Evolutionary conservation across 192 early-diverging fungal genomes (phyloP).

Genomic region (Umbelopsis ramanniana): DNA sequence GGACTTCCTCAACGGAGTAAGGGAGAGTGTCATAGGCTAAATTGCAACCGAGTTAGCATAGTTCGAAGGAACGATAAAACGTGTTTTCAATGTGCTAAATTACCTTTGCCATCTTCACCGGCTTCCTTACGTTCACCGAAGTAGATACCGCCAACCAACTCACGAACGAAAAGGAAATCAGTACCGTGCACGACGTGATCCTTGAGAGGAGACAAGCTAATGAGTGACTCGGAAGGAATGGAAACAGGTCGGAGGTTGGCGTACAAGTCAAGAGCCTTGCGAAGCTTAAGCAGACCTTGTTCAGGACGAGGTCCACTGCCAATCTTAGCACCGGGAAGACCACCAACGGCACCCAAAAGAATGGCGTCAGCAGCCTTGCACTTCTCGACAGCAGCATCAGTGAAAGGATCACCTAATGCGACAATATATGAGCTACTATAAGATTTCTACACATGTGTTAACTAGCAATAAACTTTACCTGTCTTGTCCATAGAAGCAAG

Average conservation of each 20-base stretch:
- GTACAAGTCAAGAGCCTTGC: conserved; percentile 92
- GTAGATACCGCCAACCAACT: conserved; percentile 97
- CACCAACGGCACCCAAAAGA: conserved; percentile 96
- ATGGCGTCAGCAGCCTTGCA: conserved; percentile 89
- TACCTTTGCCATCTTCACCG: conserved; percentile 76
- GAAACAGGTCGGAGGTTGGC: conserved; percentile 96
- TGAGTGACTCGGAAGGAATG: conserved; percentile 85
- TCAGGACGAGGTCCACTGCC: conserved; percentile 87
- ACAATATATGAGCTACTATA: too few species aligned
- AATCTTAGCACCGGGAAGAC: conserved; percentile 73
- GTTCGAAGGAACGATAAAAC: not conserved
- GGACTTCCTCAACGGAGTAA: conserved; percentile 89
- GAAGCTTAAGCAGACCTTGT: conserved; percentile 89
- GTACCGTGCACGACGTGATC: conserved; percentile 88
- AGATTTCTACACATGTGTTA: too few species aligned
- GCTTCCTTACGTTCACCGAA: conserved; percentile 94
- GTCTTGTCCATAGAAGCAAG: conserved; percentile 90
- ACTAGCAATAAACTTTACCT: conserved; percentile 50
- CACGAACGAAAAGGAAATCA: conserved; percentile 91
- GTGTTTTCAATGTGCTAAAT: conserved; percentile 9
- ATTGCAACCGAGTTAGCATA: conserved; percentile 14
- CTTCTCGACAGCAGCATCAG: conserved; percentile 79
- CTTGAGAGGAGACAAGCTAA: conserved; percentile 87
- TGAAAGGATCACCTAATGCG: conserved; percentile 65
- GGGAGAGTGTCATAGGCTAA: conserved; percentile 92